phyloP scores from a whole-genome alignment of 768 basidiomycete species.

The Artomyces pyxidatus region DNA sequence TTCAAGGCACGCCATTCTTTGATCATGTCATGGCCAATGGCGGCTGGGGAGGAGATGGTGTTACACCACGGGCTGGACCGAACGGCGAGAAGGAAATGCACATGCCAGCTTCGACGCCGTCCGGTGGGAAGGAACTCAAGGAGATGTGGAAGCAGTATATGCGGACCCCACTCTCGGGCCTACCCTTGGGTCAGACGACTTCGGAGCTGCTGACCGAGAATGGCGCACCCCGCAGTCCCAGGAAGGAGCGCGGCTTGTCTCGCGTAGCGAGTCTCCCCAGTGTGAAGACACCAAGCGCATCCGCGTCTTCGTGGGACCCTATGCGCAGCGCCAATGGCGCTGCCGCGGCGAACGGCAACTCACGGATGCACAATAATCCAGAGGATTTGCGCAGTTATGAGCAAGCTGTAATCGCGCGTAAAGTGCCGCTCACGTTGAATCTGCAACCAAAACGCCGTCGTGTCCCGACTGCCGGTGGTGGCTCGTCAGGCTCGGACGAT shows the following conservation, averaged over 20 bases:
- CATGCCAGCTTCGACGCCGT: constrained; percentile 27
- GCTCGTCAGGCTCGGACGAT: neutral
- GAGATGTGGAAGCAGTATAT: constrained; percentile 75
- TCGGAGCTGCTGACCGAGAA: neutral
- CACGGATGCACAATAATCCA: constrained; percentile 25
- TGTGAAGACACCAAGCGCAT: constrained; percentile 51
- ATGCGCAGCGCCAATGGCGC: constrained; percentile 9
- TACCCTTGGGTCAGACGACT: constrained; percentile 11
- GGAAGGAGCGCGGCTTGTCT: constrained; percentile 32
- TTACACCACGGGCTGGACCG: constrained; percentile 14
- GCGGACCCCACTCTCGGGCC: constrained; percentile 50
- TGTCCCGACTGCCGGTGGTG: constrained; percentile 10
- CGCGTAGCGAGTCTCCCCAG: constrained; percentile 65
- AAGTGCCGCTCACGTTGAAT: constrained; percentile 50
- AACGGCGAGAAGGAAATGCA: constrained; percentile 19
- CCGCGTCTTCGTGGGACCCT: constrained; percentile 11
- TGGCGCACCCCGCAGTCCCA: constrained; percentile 17
- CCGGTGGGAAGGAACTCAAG: constrained; percentile 38
- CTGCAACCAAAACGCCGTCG: constrained; percentile 35
- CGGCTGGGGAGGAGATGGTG: constrained; percentile 10
- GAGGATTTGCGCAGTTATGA: constrained; percentile 70
- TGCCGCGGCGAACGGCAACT: constrained; percentile 18
- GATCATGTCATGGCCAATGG: constrained; percentile 7
- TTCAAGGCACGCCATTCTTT: constrained; percentile 65
- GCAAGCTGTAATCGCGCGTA: constrained; percentile 65